Base-by-base conservation (phyloP, 352 stramenopile species). In the Lagenidium sp. region DNA sequence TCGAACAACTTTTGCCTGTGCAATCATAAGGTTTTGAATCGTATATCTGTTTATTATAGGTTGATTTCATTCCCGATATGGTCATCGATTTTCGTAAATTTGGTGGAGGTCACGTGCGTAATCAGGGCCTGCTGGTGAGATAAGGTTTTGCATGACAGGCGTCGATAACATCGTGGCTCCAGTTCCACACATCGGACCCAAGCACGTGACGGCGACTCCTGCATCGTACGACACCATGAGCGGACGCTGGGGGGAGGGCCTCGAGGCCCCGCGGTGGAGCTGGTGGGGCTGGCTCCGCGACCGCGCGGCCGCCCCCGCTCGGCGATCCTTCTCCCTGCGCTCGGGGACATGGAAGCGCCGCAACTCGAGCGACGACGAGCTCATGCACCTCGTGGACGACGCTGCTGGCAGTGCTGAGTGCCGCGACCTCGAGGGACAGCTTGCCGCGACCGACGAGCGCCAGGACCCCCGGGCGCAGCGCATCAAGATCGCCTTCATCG, bases 1-100 rank as follows among this genome's bases (percentile, higher is more conserved):
- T 90, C 8, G 77, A 90, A 47, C 46, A 68, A 30, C 38, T 86
- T 24, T 36, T 49, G n/a, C n/a, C n/a, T n/a, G n/a, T n/a, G n/a
- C n/a, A n/a, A n/a, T n/a, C n/a, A n/a, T n/a, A n/a, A n/a, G n/a
- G n/a, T n/a, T n/a, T n/a, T n/a, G n/a, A n/a, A n/a, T n/a, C n/a
- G n/a, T n/a, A n/a, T n/a, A n/a, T n/a, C n/a, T n/a, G n/a, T n/a
- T n/a, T n/a, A n/a, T n/a, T n/a, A n/a, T n/a, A n/a, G n/a, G n/a
- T n/a, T n/a, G n/a, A 20, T 20, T 39, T 18, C 34, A 10, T 39
- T 21, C 4, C 7, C 11, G 20, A 21, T 25, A 44, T 44, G 37
- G 37, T 40, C 28, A 38, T 37, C 22, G 19, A 11, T 15, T 32
- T 34, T 26, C 3, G 28, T 12, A 36, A 41, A 41, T 49, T 41